Evolutionary conservation across 768 basidiomycete species (phyloP), one percentile per base, ranked within the genome.

Genomic region (Lactarius sp.): DNA sequence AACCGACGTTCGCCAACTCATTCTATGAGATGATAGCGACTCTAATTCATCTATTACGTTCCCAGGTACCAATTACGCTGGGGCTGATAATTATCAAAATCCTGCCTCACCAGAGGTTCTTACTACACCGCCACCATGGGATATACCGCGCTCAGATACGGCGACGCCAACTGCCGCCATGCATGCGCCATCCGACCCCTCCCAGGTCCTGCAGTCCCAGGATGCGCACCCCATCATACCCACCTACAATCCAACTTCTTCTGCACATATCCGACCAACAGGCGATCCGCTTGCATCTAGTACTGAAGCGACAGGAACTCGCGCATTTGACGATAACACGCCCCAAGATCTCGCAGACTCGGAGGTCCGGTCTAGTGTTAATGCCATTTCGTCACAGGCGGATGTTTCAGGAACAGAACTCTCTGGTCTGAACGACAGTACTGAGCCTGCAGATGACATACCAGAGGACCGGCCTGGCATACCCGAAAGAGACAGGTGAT

Each of bases 61-160:
- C 56, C 33, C 57, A 64, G 68, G 56, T 39, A 56, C 49, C 8
- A 52, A 44, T 41, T 49, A 47, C 7, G 4, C 42, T 8, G 54
- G 56, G 68, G 80, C 76, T 52, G 61, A 69, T 18, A 80, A 82
- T 59, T 80, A 83, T 68, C 79, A 83, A 68, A 92, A 91, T 73
- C 87, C 88, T 51, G 87, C 88, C 9, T 90, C 89, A 18, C 88
- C 90, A 4, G 82, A 83, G 50, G 72, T 82, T 27, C 70, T 88
- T 49, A 73, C 73, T 54, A 76, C 81, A 59, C 77, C 79, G 34
- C 77, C 79, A 31, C 81, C 82, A 52, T 85, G 84, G 80, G 86
- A 88, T 57, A 76, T 74, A 56, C 72, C 76, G 34, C 71, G 73
- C 39, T 80, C 83, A 31, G 75, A 77, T 27, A 79, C 82, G 9